Evolutionary conservation across 2,329 filamentous ascomycete genomes (phyloP).

Genomic region (Fusarium humuli): DNA sequence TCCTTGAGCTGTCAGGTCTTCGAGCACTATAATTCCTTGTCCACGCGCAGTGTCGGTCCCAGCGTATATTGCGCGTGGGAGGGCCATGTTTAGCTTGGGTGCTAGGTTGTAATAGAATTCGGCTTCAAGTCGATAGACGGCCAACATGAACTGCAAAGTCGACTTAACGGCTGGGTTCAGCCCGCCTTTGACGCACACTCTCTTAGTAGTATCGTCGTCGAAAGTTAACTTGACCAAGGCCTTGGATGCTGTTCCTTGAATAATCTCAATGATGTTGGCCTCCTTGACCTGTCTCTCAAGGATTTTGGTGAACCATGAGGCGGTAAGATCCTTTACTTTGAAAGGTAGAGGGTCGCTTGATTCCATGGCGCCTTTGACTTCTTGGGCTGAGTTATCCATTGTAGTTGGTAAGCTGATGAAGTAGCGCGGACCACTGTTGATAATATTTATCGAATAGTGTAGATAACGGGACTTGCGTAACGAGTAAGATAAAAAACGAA

Average conservation of each 20-base stretch:
- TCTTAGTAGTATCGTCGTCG: neutral
- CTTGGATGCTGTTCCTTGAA: slow-evolving; percentile 27
- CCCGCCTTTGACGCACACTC: slow-evolving; percentile 23
- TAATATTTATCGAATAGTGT: accelerated
- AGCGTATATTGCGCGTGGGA: neutral
- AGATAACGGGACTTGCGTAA: neutral
- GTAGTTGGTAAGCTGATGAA: neutral
- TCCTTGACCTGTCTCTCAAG: neutral
- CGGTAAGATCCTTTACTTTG: neutral
- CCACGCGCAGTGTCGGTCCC: slow-evolving; percentile 4
- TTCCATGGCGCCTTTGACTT: neutral
- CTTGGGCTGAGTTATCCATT: neutral
- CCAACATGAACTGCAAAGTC: neutral
- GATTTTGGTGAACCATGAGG: slow-evolving; percentile 16
- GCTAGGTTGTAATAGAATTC: slow-evolving; percentile 27
- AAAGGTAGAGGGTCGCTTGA: slow-evolving; percentile 7
- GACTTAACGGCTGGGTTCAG: slow-evolving; percentile 2
- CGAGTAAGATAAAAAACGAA: neutral
- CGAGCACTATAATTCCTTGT: slow-evolving; percentile 8
- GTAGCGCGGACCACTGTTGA: too few relatives aligned
- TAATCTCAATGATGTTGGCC: neutral
- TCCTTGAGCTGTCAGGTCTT: neutral
- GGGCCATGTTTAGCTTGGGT: neutral
- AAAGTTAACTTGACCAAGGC: neutral
- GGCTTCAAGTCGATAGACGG: slow-evolving; percentile 1